Base-by-base conservation (phyloP, 257 asterid species). In the Fraxinus cuspidata region DNA sequence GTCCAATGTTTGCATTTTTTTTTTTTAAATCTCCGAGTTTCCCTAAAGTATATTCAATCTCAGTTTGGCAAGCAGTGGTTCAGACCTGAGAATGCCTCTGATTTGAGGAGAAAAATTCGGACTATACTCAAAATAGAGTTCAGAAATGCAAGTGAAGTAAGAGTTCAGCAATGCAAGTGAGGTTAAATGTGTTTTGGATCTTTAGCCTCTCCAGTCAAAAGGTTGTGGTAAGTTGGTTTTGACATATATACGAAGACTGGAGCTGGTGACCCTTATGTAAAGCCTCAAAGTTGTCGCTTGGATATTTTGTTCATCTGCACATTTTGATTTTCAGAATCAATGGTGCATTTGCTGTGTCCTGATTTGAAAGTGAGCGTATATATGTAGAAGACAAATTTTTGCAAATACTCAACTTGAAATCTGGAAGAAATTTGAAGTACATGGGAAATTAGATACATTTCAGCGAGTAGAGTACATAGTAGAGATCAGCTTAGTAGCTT, bases 21-120 rank as follows among this genome's bases (percentile, higher is more conserved):
- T 29, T 76, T 65, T 70, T 47, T 34, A 19, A 31, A 40, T 66
- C 76, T 58, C 76, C 12, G 3, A 74, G 21, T 71, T 80, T 42
- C 27, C 25, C 78, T 67, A 72, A 66, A 71, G 16, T 40, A 42
- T 68, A 8, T 65, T 78, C 8, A 9, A 69, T 34, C 56, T 74
- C 97, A 96, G 98, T 93, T 96, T 81, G 97, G 97, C 79, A 89
- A 79, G 83, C 69, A 84, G 49, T 96, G 97, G 99, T 96, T 96
- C 85, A 78, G 51, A 84, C 97, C 97, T 0, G 83, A 79, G 79
- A 91, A 91, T 83, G 97, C 98, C 66, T 96, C 99, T 16, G 18
- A 77, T 67, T 81, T 96, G 85, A 94, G 99, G 83, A 53, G 42
- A 40, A 87, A 77, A 78, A 88, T 94, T 4, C 70, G 77, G 7